Evolutionary conservation across 768 basidiomycete genomes (phyloP), one percentile per base, ranked within the genome.

Genomic region (Lactarius pseudohatsudake): DNA sequence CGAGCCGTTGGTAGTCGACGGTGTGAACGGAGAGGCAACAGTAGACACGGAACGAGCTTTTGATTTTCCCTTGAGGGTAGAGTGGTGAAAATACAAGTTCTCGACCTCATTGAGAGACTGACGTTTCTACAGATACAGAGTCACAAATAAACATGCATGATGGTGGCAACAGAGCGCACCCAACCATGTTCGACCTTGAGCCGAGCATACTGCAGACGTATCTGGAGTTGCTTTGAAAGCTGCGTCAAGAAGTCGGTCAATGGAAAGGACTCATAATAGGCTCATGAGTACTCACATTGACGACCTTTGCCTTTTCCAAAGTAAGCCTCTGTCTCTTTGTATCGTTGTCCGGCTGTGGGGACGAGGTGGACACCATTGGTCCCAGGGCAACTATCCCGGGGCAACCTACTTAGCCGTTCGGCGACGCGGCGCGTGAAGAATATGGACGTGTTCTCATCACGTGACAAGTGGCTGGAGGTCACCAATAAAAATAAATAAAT

Each of bases 81-180:
- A 87, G 71, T 87, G 86, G 61, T 85, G 87, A 71, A 90, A 90
- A 77, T 90, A 91, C 30, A 91, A 79, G 70, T 91, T 91, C 74
- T 91, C 89, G 16, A 91, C 89, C 76, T 91, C 89, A 71, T 89
- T 89, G 53, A 91, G 76, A 64, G 82, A 90, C 75, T 91, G 90
- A 63, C 86, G 85, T 85, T 89, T 87, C 88, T 90, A 72, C 57
- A 41, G 62, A 64, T 50, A 55, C 63, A 38, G 65, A 18, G 45
- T 47, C 20, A 56, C 41, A 32, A 58, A 28, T 65, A 32, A 67
- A 26, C 50, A 26, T 13, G 55, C n/a, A 15, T 62, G n/a, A 20
- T 20, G 8, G 22, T 40, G 15, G 45, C 16, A 34, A 57, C 53
- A 57, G n/a, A 53, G 78, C 85, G 55, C 75, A 90, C 90, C 89